These are phyloP conservation scores for Aureobasidium melanogenum DNA, from an alignment of 2,329 filamentous ascomycete species.

Conservation along the genomic window DNA sequence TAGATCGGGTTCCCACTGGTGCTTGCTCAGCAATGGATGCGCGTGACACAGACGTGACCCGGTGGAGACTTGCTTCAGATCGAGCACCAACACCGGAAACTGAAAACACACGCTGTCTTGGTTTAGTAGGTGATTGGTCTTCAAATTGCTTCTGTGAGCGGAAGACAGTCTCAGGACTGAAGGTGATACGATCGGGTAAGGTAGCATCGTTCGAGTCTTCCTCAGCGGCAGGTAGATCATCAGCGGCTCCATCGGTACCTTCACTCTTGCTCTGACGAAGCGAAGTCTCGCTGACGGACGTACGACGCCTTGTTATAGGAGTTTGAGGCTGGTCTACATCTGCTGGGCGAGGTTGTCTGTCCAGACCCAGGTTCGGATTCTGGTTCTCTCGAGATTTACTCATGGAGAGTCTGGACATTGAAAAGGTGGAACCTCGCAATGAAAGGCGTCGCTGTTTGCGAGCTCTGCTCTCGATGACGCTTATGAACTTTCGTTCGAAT, in stretches of 20 bases:
- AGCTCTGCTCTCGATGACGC: conserved; percentile 35
- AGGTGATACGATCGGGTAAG: conserved; percentile 21
- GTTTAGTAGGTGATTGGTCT: background rate
- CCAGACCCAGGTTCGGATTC: background rate
- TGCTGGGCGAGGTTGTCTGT: background rate
- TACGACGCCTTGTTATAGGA: background rate
- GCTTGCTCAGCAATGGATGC: background rate
- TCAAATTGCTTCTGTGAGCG: background rate
- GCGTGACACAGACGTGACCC: conserved; percentile 1
- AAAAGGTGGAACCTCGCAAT: background rate
- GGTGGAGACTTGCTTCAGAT: conserved; percentile 21
- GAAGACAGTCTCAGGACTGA: conserved; percentile 23
- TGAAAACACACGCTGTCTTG: background rate
- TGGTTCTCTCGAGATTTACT: background rate
- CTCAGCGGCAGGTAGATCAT: background rate
- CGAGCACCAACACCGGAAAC: conserved; percentile 25
- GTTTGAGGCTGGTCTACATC: background rate
- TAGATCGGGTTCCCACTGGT: background rate
- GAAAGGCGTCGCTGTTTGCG: conserved; percentile 11
- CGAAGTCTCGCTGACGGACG: background rate
- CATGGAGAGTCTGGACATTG: background rate
- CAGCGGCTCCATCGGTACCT: background rate
- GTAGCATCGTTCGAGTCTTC: background rate
- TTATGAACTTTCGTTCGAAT: conserved; percentile 53
- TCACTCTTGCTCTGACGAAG: background rate